Evolutionary conservation across 2,329 filamentous ascomycete species (phyloP), one percentile per base, ranked within the genome.

Genomic region (Helotiales sp.): DNA sequence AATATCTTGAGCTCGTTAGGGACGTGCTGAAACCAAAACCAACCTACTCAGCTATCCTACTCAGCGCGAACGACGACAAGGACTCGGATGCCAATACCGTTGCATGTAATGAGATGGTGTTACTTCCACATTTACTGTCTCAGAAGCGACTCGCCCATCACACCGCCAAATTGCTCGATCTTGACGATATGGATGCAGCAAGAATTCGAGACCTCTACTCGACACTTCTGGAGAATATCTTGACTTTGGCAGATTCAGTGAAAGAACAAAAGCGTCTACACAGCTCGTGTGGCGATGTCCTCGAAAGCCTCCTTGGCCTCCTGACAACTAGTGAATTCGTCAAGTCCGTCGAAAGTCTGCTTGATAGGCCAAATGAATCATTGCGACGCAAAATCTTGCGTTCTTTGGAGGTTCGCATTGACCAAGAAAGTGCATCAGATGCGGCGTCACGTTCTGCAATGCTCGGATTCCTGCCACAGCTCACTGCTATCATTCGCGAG

Each of bases 291-390:
- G 88, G 89, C 36, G 84, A 89, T 56, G 83, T 91, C 1, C 80
- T 98, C 48, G 86, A 89, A 17, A 88, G 89, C 61, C 78, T 96
- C n/a, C 81, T 99, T 51, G 88, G 90, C 62, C 82, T 97, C 6
- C 80, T 96, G 40, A 93, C 93, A 0, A 92, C 93, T 2, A 81
- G 86, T 52, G 91, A 97, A 74, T 95, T 98, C 72, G 86, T 98
- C 72, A 90, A 91, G 71, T 90, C 92, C 9, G 88, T 96, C 38
- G 90, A 96, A 70, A 84, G 86, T 27, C 80, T 99, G 29, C 84
- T 98, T 33, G 84, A 90, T 64, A 84, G 88, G 49, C 85, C 89
- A 5, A 87, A 91, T 63, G 81, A 90, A 65, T 84, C 89, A 49
- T 79, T 93, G 51, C 89, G 90, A 1, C 86, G 89, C 63, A 93